phyloP scores from a whole-genome alignment of 495 filamentous ascomycete genomes.

The Penicillium alfredii region DNA sequence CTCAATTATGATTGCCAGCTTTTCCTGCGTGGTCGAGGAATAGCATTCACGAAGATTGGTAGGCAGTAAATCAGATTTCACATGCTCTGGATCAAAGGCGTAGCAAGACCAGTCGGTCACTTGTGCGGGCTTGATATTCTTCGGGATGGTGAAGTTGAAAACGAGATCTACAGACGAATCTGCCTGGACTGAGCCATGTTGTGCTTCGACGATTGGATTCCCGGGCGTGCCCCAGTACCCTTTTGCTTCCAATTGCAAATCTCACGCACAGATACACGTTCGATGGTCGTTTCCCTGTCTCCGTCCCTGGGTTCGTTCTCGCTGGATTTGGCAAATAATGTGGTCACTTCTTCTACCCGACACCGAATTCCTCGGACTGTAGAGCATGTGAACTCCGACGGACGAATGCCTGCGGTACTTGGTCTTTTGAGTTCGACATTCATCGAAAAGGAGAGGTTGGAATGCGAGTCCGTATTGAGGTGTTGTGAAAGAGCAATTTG shows the following conservation, averaged over 20 bases:
- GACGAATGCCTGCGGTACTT: background rate
- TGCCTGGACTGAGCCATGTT: background rate
- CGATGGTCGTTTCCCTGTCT: background rate
- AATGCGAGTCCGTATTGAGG: background rate
- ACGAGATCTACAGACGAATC: constrained; percentile 4
- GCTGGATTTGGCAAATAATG: background rate
- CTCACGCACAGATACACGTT: constrained; percentile 3
- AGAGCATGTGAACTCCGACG: constrained; percentile 9
- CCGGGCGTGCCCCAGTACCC: constrained; percentile 7
- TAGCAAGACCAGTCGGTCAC: constrained; percentile 1
- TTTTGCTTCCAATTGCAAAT: constrained; percentile 4
- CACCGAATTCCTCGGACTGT: constrained; percentile 10
- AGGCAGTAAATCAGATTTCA: background rate
- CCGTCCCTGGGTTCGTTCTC: no score
- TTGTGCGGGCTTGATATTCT: background rate
- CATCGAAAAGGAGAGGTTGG: constrained; percentile 1
- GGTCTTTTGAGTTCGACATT: constrained; percentile 4
- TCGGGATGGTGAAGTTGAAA: constrained; percentile 2
- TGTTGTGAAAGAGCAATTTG: constrained; percentile 9
- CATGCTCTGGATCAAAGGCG: background rate
- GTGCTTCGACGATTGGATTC: background rate
- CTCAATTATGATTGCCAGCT: constrained; percentile 7
- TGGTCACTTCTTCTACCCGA: constrained; percentile 12
- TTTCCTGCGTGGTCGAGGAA: background rate
- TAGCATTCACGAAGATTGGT: background rate